phyloP scores from a whole-genome alignment of 2,329 filamentous ascomycete genomes.

The Talaromyces rugulosus region DNA sequence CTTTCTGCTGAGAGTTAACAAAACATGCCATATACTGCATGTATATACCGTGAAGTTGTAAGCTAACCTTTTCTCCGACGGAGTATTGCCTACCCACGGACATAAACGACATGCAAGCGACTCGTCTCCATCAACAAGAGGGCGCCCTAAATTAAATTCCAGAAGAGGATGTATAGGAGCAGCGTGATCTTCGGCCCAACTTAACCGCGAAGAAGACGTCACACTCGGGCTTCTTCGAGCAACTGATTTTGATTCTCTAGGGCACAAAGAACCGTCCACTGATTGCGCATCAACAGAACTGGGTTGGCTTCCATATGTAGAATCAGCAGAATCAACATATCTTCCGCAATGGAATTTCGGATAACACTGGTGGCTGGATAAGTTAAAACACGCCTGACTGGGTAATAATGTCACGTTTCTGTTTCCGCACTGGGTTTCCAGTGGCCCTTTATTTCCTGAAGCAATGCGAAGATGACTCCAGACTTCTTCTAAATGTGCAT shows the following conservation, averaged over 20 bases:
- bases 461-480: background rate
- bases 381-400: background rate
- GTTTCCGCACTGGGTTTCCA: background rate
- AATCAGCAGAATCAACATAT: background rate
- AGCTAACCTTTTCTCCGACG: slow-evolving; percentile 37
- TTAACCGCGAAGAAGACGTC: background rate
- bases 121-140: background rate
- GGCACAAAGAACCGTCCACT: background rate
- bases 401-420: background rate
- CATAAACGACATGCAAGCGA: slow-evolving; percentile 42
- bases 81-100: slow-evolving; percentile 44
- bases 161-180: background rate
- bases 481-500: background rate
- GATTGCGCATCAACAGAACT: background rate
- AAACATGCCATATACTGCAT: background rate
- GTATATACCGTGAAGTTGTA: background rate
- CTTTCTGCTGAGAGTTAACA: slow-evolving; percentile 56
- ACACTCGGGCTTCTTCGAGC: background rate
- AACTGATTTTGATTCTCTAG: background rate
- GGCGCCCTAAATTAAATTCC: background rate
- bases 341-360: background rate
- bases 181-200: background rate
- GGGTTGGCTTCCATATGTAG: background rate
- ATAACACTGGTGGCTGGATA: background rate
- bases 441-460: background rate